Base-by-base conservation (phyloP, 768 basidiomycete species). In the Trametes villosa region DNA sequence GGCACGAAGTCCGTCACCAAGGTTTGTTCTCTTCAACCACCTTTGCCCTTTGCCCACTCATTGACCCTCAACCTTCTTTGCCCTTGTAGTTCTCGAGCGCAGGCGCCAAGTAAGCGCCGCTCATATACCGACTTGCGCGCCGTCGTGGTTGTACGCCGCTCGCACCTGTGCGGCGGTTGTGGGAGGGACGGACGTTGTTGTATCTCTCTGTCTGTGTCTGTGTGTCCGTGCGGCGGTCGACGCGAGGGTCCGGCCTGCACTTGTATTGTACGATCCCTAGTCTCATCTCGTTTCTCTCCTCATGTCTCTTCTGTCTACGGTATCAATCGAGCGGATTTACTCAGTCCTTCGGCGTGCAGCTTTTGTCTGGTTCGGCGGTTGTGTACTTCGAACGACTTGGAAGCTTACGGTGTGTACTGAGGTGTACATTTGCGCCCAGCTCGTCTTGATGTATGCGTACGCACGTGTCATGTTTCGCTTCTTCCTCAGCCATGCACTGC, bases 1-100 rank as follows among this genome's bases (percentile, higher is more conserved):
- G 96, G 96, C 59, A 88, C 85, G 52, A 88, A 88, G 78, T 83
- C 82, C 33, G 86, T 88, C 60, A 88, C 87, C 66, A 88, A 87
- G 78, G 77, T 76, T 47, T 29, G 68, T 60, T 34, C 27, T 34
- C 29, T 42, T 15, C 34, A 34, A 26, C 1, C n/a, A n/a, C 31
- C 34, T 9, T n/a, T 27, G 4, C 3, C n/a, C 20, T n/a, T 20
- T 15, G 9, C 2, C 3, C 9, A 34, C 22, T 8, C 15, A n/a
- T 41, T 20, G 6, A 30, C 55, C 24, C 53, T 20, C 40, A 38
- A 29, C 9, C 17, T 22, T 50, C 42, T 20, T n/a, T n/a, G n/a
- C n/a, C n/a, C n/a, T n/a, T 49, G 1, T 38, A 80, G 76, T 81
- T 81, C 72, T 81, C 79, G 47, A 76, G 78, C 60, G 78, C 79